Percentiles rank a stretch among this genome's conserved stretches.
Evolutionary conservation across 2,329 filamentous ascomycete species (phyloP).

Genomic region (Aureobasidium sp.): DNA sequence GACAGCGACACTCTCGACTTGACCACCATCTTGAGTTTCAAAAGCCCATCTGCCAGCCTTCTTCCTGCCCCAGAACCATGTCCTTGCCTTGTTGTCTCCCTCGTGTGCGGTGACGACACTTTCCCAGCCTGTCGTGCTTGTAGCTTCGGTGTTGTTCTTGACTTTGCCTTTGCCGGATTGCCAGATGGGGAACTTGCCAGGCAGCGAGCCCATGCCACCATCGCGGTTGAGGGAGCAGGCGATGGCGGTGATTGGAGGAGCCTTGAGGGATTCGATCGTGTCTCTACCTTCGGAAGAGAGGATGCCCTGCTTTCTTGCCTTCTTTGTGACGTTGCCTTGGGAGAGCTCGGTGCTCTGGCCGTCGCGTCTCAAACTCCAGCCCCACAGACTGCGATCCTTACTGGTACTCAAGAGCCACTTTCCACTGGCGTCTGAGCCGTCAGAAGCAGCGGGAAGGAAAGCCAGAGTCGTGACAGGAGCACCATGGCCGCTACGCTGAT

Average conservation of each 20-base stretch:
- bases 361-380: slow-evolving; percentile 88
- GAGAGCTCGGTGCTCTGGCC: slow-evolving; percentile 90
- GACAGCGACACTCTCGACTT: slow-evolving; percentile 77
- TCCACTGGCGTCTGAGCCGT: slow-evolving; percentile 78
- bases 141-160: slow-evolving; percentile 62
- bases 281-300: slow-evolving; percentile 37
- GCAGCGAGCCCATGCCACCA: slow-evolving; percentile 81
- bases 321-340: slow-evolving; percentile 80
- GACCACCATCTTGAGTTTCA: slow-evolving; percentile 72
- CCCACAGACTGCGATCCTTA: slow-evolving; percentile 87
- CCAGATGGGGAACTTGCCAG: slow-evolving; percentile 75
- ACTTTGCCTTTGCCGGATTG: slow-evolving; percentile 58
- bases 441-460: slow-evolving; percentile 82
- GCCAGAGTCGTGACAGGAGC: slow-evolving; percentile 74
- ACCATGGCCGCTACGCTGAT: slow-evolving; percentile 81
- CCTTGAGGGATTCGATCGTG: slow-evolving; percentile 62
- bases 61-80: slow-evolving; percentile 98
- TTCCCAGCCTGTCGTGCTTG: slow-evolving; percentile 86
- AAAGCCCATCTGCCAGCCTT: slow-evolving; percentile 90
- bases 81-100: slow-evolving; percentile 75
- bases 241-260: slow-evolving; percentile 84
- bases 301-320: slow-evolving; percentile 80
- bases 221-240: slow-evolving; percentile 90
- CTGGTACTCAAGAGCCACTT: slow-evolving; percentile 94
- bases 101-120: slow-evolving; percentile 91